Percentiles rank a stretch among this genome's conserved stretches.
Conservation (phyloP, 768 basidiomycete genomes). For the Boletus eberwhitei region DNA sequence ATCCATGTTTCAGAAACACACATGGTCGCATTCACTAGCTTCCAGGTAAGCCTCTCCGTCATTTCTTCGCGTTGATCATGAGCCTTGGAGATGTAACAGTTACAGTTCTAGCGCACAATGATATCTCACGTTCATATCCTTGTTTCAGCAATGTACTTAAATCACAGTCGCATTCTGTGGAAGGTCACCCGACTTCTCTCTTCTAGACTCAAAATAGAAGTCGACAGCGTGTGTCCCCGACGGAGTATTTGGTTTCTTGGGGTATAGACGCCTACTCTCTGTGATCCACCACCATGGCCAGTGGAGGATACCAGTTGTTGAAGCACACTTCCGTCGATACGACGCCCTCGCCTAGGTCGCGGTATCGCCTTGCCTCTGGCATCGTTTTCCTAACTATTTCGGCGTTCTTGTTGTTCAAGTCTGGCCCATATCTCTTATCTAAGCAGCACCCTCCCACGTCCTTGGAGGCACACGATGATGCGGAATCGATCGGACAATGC, state of each 20-base stretch:
- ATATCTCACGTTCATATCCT: background rate
- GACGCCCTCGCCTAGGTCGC: conserved; percentile 1
- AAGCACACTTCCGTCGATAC: conserved; percentile 6
- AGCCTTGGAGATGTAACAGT: background rate
- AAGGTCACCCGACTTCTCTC: background rate
- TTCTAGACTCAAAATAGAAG: background rate
- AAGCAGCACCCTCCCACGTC: background rate
- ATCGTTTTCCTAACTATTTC: conserved; percentile 12
- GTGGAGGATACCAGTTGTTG: conserved; percentile 16
- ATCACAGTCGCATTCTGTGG: background rate
- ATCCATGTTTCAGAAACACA: too few relatives aligned
- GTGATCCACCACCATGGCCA: conserved; percentile 14
- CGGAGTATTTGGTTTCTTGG: background rate
- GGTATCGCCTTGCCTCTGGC: conserved; percentile 11
- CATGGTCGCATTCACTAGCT: too few relatives aligned
- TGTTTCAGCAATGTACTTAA: background rate
- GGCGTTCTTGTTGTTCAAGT: conserved; percentile 12
- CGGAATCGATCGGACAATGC: conserved; percentile 33
- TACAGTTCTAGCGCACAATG: background rate
- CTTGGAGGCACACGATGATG: background rate
- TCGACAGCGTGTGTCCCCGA: background rate
- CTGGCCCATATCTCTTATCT: conserved; percentile 1
- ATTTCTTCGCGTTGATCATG: too few relatives aligned
- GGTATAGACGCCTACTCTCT: background rate
- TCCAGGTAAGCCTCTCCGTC: too few relatives aligned